Conservation (phyloP, 768 basidiomycete genomes). For the Omphalotus guepiniiformis region DNA sequence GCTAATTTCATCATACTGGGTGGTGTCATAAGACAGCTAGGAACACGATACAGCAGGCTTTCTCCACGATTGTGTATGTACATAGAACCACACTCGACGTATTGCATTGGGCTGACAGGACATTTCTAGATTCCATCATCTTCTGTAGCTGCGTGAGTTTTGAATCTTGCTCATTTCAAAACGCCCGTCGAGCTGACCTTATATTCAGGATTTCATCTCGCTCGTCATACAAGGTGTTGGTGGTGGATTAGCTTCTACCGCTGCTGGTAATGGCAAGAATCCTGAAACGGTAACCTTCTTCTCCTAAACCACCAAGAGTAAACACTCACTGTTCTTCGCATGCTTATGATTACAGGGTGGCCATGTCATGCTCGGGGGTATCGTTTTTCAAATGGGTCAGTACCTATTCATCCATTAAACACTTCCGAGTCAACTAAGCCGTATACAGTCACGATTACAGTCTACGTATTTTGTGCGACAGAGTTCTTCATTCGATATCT, state of each 20-base stretch:
- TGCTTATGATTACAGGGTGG: slow-evolving; percentile 20
- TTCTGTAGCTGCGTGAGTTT: slow-evolving; percentile 10
- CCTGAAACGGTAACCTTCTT: slow-evolving; percentile 4
- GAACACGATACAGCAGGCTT: slow-evolving; percentile 34
- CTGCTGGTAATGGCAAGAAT: slow-evolving; percentile 1
- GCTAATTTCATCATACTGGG: slow-evolving; percentile 41
- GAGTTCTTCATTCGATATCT: slow-evolving; percentile 46
- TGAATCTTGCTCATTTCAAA: neutral
- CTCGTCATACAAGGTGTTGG: slow-evolving; percentile 64
- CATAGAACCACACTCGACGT: neutral
- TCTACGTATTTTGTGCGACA: slow-evolving; percentile 35
- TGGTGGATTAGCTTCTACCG: slow-evolving; percentile 33
- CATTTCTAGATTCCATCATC: slow-evolving; percentile 8
- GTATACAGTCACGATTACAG: slow-evolving; percentile 34
- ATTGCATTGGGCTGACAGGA: neutral
- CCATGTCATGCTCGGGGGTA: slow-evolving; percentile 59
- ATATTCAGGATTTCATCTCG: slow-evolving; percentile 48
- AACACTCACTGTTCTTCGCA: slow-evolving; percentile 9
- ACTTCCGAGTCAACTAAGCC: neutral
- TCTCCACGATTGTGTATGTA: slow-evolving; percentile 12
- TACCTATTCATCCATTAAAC: neutral
- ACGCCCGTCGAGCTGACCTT: too few relatives aligned
- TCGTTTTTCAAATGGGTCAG: slow-evolving; percentile 52
- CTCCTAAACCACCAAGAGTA: neutral
- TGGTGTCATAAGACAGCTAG: slow-evolving; percentile 26